Percentiles rank a stretch among this genome's conserved stretches.
phyloP scores from a whole-genome alignment of 139 green algal genomes.

The Raphidocelis subcapitata region DNA sequence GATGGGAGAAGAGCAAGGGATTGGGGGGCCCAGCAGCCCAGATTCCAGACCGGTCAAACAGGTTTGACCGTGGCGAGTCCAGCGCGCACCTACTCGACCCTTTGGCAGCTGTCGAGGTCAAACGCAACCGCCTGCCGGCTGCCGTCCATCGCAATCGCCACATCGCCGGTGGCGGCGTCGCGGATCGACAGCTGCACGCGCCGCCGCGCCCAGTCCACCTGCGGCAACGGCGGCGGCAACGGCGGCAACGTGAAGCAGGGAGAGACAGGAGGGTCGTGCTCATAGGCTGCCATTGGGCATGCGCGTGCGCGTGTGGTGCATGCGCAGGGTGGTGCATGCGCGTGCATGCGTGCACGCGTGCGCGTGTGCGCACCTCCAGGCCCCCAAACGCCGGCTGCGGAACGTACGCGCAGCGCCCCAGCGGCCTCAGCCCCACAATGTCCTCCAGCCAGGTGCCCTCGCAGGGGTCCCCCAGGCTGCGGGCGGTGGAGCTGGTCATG shows the following conservation, averaged over 20 bases:
- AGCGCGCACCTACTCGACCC: no score
- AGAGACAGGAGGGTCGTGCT: no score
- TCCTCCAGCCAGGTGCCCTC: conserved; percentile 40
- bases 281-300: no score
- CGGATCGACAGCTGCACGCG: conserved; percentile 30
- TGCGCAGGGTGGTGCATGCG: no score
- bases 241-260: no score
- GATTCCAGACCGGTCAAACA: no score
- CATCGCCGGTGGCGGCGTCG: conserved; percentile 9
- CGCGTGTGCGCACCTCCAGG: conserved; percentile 32
- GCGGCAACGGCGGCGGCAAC: no score
- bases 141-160: conserved; percentile 18
- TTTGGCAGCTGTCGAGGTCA: conserved; percentile 20
- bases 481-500: conserved; percentile 45
- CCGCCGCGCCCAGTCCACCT: conserved; percentile 25
- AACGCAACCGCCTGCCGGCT: conserved; percentile 25
- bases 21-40: no score
- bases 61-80: no score
- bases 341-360: no score
- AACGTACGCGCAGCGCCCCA: conserved; percentile 44
- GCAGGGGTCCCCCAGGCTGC: conserved; percentile 13
- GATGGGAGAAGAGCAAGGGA: no score
- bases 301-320: no score
- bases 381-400: conserved; percentile 45
- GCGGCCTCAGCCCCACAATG: conserved; percentile 43